phyloP scores from a whole-genome alignment of 371 early-diverging fungal genomes.

The Fennellomyces sp. region DNA sequence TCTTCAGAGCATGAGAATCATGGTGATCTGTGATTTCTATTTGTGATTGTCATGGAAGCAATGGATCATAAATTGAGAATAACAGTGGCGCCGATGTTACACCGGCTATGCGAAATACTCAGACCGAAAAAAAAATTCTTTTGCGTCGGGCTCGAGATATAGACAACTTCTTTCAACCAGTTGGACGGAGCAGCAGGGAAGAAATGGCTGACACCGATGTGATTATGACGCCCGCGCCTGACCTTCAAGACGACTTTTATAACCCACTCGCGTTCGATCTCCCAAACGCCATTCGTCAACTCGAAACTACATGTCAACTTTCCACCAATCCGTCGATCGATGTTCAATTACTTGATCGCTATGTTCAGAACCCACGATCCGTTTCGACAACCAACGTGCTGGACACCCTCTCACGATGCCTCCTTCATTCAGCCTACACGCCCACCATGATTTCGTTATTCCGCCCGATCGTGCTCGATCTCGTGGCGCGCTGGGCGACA shows the following conservation, averaged over 20 bases:
- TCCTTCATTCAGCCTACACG: slow-evolving; percentile 40
- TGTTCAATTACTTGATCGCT: slow-evolving; percentile 11
- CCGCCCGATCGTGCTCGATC: slow-evolving; percentile 82
- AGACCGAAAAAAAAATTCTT: no score
- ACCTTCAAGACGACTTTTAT: slow-evolving; percentile 14
- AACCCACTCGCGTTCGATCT: slow-evolving; percentile 42
- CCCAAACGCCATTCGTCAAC: slow-evolving; percentile 21
- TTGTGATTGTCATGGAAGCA: no score
- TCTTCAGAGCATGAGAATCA: no score
- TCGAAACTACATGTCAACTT: slow-evolving; percentile 15
- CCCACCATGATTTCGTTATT: slow-evolving; percentile 56
- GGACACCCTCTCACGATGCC: slow-evolving; percentile 35
- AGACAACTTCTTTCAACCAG: no score
- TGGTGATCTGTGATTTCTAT: no score
- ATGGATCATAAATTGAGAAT: no score
- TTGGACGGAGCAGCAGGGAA: no score
- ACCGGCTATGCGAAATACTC: no score
- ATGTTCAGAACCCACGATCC: slow-evolving; percentile 12
- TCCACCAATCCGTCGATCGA: slow-evolving; percentile 8
- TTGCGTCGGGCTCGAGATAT: no score
- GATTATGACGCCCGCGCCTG: slow-evolving; percentile 1
- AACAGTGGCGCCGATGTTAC: no score
- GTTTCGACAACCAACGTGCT: slow-evolving; percentile 24
- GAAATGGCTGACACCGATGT: slow-evolving; percentile 7
- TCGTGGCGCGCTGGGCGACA: slow-evolving; percentile 78